Base-by-base conservation (phyloP, 2,329 filamentous ascomycete species). In the Pleurostoma richardsiae region DNA sequence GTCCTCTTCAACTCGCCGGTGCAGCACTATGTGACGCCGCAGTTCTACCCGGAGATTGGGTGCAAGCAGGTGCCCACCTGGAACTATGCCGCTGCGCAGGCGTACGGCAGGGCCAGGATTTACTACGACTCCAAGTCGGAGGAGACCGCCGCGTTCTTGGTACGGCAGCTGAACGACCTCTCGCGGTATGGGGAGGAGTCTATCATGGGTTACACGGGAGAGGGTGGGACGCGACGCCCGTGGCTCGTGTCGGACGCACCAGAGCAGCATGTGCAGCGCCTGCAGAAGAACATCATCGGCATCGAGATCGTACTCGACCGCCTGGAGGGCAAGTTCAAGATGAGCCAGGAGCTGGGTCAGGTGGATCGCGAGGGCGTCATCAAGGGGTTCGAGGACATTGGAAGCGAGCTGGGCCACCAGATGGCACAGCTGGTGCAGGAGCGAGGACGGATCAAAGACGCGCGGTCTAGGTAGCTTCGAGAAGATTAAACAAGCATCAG, bases 51-150 rank as follows among this genome's bases (percentile, higher is more conserved):
- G 7, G 72, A 81, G 52, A 59, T 56, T 0, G 82, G 75, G 0
- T 82, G 74, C 8, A 87, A 87, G 54, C 82, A 86, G 0, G 83
- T 85, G 4, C 82, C 82, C 1, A 88, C 83, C 0, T 87, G 83
- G 84, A 82, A 88, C 60, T 88, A 87, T 54, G 70, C 79, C 0
- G 81, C 83, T 0, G 82, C 74, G 0, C 80, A 87, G 61, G 79
- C 70, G 0, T 86, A 86, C 53, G 83, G 83, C 2, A 71, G 61
- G 2, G 76, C 77, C 1, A 76, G 50, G 0, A 62, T 86, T 4
- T 79, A 73, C 52, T 74, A 65, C 47, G 76, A 85, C 47, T 56
- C 72, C 5, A 69, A 69, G 41, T 59, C 70, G 0, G 55, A 64
- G 0, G 68, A 72, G 27, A 78, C 79, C 0, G 56, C 59, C 0